phyloP scores from a whole-genome alignment of 345 rosid genomes.

The Linum lewisii region DNA sequence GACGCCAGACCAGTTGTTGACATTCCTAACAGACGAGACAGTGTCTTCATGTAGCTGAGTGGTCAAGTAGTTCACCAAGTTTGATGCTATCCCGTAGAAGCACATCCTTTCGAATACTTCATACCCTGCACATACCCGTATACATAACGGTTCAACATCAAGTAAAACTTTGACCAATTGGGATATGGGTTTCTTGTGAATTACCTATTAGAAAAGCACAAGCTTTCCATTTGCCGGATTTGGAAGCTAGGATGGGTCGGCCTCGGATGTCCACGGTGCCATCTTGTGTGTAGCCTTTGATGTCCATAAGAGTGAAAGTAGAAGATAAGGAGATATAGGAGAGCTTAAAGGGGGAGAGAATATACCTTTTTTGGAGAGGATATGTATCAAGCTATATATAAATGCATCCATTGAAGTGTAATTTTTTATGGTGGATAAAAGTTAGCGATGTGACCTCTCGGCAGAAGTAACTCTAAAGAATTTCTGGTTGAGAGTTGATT shows the following conservation, averaged over 20 bases:
- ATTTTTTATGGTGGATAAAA: too few species aligned
- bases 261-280: slow-evolving; percentile 77
- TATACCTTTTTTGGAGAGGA: too few species aligned
- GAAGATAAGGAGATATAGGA: too few species aligned
- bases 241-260: slow-evolving; percentile 54
- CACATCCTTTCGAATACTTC: slow-evolving; percentile 98
- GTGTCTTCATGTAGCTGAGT: slow-evolving; percentile 78
- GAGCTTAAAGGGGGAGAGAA: too few species aligned
- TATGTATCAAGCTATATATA: too few species aligned
- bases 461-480: too few species aligned
- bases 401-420: too few species aligned
- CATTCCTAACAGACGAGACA: slow-evolving; percentile 76
- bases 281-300: slow-evolving; percentile 55
- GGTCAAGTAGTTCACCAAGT: slow-evolving; percentile 72
- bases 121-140: slow-evolving; percentile 36
- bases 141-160: background rate
- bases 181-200: too few species aligned
- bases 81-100: slow-evolving; percentile 76
- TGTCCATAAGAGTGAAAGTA: slow-evolving; percentile 33
- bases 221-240: slow-evolving; percentile 83
- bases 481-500: too few species aligned
- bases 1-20: slow-evolving; percentile 83
- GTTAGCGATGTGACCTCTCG: too few species aligned
- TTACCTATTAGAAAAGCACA: slow-evolving; percentile 84
- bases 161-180: background rate